These are phyloP conservation scores for Microcera coccophila DNA, from an alignment of 2,329 filamentous ascomycete genomes.

Conservation along the genomic window DNA sequence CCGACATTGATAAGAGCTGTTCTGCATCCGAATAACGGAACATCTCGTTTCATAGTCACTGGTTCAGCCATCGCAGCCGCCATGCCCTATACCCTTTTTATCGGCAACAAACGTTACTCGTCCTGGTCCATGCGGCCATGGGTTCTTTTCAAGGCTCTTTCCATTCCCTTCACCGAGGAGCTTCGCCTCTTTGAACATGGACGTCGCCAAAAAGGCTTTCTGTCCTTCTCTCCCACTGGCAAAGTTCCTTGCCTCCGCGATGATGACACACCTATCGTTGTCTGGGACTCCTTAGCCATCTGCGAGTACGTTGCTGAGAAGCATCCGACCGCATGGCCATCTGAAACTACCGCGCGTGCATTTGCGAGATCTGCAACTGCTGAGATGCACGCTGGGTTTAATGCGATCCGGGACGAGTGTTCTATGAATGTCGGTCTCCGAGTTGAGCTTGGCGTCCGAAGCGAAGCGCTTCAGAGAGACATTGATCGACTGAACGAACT, in stretches of 20 bases:
- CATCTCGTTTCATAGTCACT: too few species aligned
- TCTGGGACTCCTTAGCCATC: slow-evolving; percentile 49
- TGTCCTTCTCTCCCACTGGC: slow-evolving; percentile 37
- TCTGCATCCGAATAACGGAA: too few species aligned
- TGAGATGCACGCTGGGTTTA: slow-evolving; percentile 46
- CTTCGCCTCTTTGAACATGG: slow-evolving; percentile 33
- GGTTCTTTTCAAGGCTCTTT: slow-evolving; percentile 42
- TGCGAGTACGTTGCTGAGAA: slow-evolving; percentile 44
- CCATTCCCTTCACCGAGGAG: slow-evolving; percentile 41
- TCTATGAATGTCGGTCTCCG: slow-evolving; percentile 40
- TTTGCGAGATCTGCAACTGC: slow-evolving; percentile 43
- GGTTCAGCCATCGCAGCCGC: too few species aligned
- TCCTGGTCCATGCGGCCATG: slow-evolving; percentile 46
- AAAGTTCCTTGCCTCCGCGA: slow-evolving; percentile 42
- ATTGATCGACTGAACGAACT: slow-evolving; percentile 35
- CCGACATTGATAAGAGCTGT: too few species aligned
- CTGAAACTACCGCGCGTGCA: slow-evolving; percentile 36
- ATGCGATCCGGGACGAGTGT: slow-evolving; percentile 39
- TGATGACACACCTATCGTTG: slow-evolving; percentile 24
- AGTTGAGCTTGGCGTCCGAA: slow-evolving; percentile 29
- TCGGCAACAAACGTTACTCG: slow-evolving; percentile 44
- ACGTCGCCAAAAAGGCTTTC: slow-evolving; percentile 33
- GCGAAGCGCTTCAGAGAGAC: slow-evolving; percentile 32
- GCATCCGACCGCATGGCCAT: slow-evolving; percentile 42
- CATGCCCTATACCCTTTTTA: slow-evolving; percentile 40